Base-by-base conservation (phyloP, 2,329 filamentous ascomycete species). In the Dactylellina drechsleri region DNA sequence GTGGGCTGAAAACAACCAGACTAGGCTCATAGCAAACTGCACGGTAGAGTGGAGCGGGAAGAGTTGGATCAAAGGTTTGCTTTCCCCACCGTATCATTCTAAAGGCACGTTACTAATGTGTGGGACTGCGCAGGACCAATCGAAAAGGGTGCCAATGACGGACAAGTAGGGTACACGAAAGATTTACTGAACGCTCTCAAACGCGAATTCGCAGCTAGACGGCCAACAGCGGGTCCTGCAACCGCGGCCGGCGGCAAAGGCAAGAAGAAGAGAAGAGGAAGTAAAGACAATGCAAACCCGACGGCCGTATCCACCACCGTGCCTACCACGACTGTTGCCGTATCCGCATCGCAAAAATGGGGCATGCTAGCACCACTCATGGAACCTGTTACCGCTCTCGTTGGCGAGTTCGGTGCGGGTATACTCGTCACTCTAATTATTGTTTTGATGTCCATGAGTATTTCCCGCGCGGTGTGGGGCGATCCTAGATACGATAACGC, bases 41-140 rank as follows among this genome's bases (percentile, higher is more conserved):
- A 90, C 89, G 1, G 91, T 97, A 50, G 96, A 99, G 80, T 99
- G 96, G 96, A 90, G 90, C 2, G 93, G 93, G 79, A 99, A 98
- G 85, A 97, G 93, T 84, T 99, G 95, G 95, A 84, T 99, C 53
- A 97, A 95, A 84, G 92, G 93, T 96, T 84, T 81, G 85, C 80
- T 13, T 41, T 15, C 16, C 6, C 31, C 6, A 36, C 6, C 52
- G 26, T 28, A 56, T 65, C 20, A 5, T 56, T 43, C 60, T 16
- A 53, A 26, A 23, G 4, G 10, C 23, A 13, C 77, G 77, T 66
- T 40, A 53, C 28, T 57, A 80, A 74, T 79, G 49, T 53, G 58
- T 67, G 66, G 61, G 10, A 28, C 6, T 8, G 52, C 60, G 41
- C 77, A 97, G 93, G 91, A 77, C 92, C 95, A 1, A 99, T 99